phyloP scores from a whole-genome alignment of 2,329 filamentous ascomycete species.

The Paracoccidioides lutzii region DNA sequence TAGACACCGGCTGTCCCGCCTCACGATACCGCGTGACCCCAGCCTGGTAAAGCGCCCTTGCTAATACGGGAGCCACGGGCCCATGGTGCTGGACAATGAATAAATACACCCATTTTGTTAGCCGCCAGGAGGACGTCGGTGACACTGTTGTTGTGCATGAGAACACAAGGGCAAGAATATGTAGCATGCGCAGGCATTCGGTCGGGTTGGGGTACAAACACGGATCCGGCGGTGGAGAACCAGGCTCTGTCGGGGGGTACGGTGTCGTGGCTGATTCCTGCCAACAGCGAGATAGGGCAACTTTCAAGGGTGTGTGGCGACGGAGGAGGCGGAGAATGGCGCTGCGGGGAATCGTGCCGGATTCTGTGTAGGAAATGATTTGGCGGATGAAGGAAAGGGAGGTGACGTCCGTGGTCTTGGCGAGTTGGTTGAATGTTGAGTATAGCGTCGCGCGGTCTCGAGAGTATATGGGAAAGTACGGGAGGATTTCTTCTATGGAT shows the following conservation, averaged over 20 bases:
- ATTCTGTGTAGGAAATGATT: slow-evolving; percentile 20
- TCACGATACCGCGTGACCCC: slow-evolving; percentile 35
- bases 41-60: slow-evolving; percentile 38
- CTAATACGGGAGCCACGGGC: slow-evolving; percentile 31
- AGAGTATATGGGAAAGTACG: not conserved
- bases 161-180: slow-evolving; percentile 34
- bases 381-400: slow-evolving; percentile 20
- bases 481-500: not conserved
- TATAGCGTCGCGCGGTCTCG: slow-evolving; percentile 5
- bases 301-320: slow-evolving; percentile 26
- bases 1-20: slow-evolving; percentile 23
- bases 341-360: slow-evolving; percentile 12
- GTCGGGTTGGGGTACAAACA: slow-evolving; percentile 19
- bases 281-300: slow-evolving; percentile 19
- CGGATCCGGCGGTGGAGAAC: slow-evolving; percentile 10
- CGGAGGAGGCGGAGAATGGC: slow-evolving; percentile 23
- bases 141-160: slow-evolving; percentile 25
- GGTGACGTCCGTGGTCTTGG: slow-evolving; percentile 24
- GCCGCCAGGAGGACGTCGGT: slow-evolving; percentile 32
- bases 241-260: slow-evolving; percentile 6
- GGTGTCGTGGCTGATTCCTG: not conserved
- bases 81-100: slow-evolving; percentile 32
- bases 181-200: slow-evolving; percentile 31
- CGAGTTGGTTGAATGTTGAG: slow-evolving; percentile 19
- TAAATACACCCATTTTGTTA: slow-evolving; percentile 36